Evolutionary conservation across 768 basidiomycete genomes (phyloP).

Genomic region (Mycena venus): DNA sequence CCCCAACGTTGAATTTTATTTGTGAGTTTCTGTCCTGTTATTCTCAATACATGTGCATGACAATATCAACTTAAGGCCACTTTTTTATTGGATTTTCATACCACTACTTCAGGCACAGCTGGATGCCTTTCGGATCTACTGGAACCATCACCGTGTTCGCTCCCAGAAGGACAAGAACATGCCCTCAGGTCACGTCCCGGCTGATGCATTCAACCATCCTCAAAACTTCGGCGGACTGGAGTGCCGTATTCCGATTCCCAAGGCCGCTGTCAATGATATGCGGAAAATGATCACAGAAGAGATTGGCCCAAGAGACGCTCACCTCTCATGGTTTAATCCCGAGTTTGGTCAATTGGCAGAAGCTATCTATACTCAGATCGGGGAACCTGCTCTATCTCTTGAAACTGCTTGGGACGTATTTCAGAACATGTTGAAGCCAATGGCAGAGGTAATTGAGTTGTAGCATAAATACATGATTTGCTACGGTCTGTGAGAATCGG

Average conservation of each 20-base stretch:
- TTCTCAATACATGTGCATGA: background rate
- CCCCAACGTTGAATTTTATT: slow-evolving; percentile 10
- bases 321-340: background rate
- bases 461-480: no score
- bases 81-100: background rate
- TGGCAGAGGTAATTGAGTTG: no score
- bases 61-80: background rate
- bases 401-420: no score
- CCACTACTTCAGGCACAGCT: background rate
- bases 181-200: background rate
- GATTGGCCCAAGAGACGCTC: background rate
- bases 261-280: background rate
- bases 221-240: background rate
- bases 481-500: no score
- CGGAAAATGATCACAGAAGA: background rate
- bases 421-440: no score
- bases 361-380: no score
- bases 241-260: background rate
- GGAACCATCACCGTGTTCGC: background rate
- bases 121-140: background rate
- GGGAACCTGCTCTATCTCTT: no score
- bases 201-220: background rate
- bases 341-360: background rate
- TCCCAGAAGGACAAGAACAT: background rate
- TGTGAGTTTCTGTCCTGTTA: background rate